Base-by-base conservation (phyloP, 1,139 yeast species). In the Suhomyces guaymorum region DNA sequence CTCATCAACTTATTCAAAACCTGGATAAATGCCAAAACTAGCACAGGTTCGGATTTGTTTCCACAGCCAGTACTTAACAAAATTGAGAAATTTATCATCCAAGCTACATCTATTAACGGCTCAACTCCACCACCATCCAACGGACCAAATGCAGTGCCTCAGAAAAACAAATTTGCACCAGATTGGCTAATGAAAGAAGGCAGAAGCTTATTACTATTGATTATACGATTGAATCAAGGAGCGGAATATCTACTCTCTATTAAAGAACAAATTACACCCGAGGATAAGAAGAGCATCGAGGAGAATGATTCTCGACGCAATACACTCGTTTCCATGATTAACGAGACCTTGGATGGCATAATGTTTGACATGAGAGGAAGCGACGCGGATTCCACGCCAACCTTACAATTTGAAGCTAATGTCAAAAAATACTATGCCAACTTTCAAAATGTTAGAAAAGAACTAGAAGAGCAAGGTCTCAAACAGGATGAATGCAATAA, bases 1-100 rank as follows among this genome's bases (percentile, higher is more conserved):
- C 49, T 67, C 42, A 67, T 67, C 38, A 65, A 65, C 34, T 47
- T 69, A 33, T 70, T 67, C 52, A 59, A 61, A 35, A 66, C 73
- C 13, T 70, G 76, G 76, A 44, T 54, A 15, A 48, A 46, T 16
- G 63, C 59, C 6, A 54, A 54, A 29, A 60, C 70, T 17, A 52
- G 49, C 16, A 54, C 63, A 1, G 73, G 73, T 5, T 38, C 51
- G n/a, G 64, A 63, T 15, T 43, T 66, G n/a, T 70, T 70, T 40
- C 67, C 69, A 4, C 46, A 34, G 8, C 52, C 48, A 0, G 45
- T 61, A 1, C 41, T 70, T 10, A 48, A 43, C 21, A 62, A 56
- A 33, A 66, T 70, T 23, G 74, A 69, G 42, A 50, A 58, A 32
- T 69, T 69, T 44, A 64, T 69, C 29, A 63, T 66, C 19, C 59